A percentile compares a stretch with the other conserved stretches of the same genome.
phyloP scores from a whole-genome alignment of 441 rosid species.

The Breynia disticha region DNA sequence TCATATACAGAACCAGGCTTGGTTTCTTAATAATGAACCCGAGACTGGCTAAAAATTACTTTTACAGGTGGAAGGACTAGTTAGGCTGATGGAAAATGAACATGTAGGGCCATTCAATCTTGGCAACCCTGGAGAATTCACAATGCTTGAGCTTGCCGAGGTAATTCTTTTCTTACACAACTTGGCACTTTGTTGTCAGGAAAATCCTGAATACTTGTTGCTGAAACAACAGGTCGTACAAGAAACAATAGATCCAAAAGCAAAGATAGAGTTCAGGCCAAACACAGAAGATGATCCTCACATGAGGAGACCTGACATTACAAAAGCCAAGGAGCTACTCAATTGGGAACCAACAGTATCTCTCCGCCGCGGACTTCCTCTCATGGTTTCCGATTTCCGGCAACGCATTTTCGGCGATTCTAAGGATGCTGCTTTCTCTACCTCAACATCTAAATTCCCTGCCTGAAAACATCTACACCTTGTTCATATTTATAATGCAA shows the following conservation, averaged over 20 bases:
- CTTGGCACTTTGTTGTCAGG: neutral
- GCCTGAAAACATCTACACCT: neutral
- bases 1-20: too few relatives aligned
- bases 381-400: conserved; percentile 64
- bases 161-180: conserved; percentile 15
- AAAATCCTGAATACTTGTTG: neutral
- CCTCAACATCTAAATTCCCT: neutral
- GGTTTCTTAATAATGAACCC: too few relatives aligned
- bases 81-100: conserved; percentile 73
- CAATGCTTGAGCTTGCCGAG: conserved; percentile 79
- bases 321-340: conserved; percentile 57
- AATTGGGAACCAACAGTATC: conserved; percentile 69
- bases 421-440: neutral
- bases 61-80: conserved; percentile 63
- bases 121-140: conserved; percentile 52
- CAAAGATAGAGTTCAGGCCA: conserved; percentile 67
- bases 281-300: conserved; percentile 87
- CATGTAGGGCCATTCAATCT: conserved; percentile 74
- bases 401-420: conserved; percentile 35
- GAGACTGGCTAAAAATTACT: neutral
- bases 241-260: conserved; percentile 67
- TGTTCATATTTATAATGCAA: neutral
- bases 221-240: conserved; percentile 46
- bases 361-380: conserved; percentile 68
- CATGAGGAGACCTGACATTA: conserved; percentile 73